Conservation (phyloP, 441 rosid species). For the Euphorbia celastroides region DNA sequence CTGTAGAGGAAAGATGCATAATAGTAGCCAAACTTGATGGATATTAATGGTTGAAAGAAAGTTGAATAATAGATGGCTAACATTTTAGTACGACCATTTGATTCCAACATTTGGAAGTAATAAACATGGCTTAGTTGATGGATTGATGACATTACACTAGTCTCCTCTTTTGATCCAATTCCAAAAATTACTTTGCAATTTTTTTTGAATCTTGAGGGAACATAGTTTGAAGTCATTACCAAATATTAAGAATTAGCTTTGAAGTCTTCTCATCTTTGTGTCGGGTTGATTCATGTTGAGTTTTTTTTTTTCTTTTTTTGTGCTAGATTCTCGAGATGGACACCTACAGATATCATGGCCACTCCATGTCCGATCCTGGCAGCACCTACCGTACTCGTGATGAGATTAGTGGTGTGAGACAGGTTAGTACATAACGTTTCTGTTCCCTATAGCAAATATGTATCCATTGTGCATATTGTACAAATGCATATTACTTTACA, state of each 20-base stretch:
- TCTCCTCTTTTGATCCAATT: neutral
- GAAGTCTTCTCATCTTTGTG: neutral
- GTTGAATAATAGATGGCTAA: neutral
- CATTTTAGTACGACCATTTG: neutral
- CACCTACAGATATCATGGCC: conserved; percentile 96
- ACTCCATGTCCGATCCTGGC: conserved; percentile 99
- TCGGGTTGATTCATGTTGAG: conserved; percentile 1
- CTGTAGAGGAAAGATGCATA: neutral
- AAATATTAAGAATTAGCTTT: no score
- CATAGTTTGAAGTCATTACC: no score
- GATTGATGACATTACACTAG: neutral
- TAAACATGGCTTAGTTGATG: neutral
- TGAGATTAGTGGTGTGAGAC: conserved; percentile 85
- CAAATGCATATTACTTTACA: neutral
- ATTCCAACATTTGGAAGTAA: neutral
- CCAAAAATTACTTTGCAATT: neutral
- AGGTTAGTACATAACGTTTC: conserved; percentile 38
- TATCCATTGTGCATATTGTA: neutral
- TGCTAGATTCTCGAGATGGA: conserved; percentile 95
- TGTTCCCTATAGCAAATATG: neutral
- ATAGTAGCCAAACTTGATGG: neutral
- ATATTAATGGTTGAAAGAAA: neutral
- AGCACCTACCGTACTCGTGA: conserved; percentile 99
- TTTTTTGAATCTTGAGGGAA: neutral
- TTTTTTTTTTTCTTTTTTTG: conserved; percentile 15